Conservation (phyloP, 257 asterid genomes). For the Scutellaria minor region DNA sequence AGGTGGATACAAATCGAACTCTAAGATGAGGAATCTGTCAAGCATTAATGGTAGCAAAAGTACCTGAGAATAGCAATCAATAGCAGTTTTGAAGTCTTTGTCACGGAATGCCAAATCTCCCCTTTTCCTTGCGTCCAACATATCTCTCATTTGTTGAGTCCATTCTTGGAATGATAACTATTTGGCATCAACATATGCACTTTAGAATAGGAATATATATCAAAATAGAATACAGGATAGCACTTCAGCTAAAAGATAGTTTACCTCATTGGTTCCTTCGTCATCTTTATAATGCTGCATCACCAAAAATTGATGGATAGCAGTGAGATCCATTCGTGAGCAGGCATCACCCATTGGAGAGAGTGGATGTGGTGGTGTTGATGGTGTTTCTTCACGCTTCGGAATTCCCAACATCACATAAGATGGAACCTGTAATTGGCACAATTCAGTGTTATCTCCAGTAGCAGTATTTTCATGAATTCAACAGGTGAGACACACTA, state of each 20-base stretch:
- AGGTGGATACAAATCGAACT: background rate
- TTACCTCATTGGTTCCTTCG: slow-evolving; percentile 93
- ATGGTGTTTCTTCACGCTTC: slow-evolving; percentile 82
- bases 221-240: slow-evolving; percentile 24
- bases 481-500: slow-evolving; percentile 1
- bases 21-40: background rate
- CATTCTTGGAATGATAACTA: slow-evolving; percentile 98
- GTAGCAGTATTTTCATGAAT: slow-evolving; percentile 2
- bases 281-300: slow-evolving; percentile 93
- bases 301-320: slow-evolving; percentile 94
- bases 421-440: slow-evolving; percentile 72
- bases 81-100: slow-evolving; percentile 88
- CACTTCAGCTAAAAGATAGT: slow-evolving; percentile 23
- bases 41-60: too few species aligned
- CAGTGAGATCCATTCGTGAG: slow-evolving; percentile 94
- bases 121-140: slow-evolving; percentile 92
- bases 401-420: slow-evolving; percentile 90
- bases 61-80: slow-evolving; percentile 93
- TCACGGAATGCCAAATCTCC: slow-evolving; percentile 98
- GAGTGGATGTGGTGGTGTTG: slow-evolving; percentile 91
- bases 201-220: slow-evolving; percentile 31
- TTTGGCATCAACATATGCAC: slow-evolving; percentile 25
- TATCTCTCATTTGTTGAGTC: slow-evolving; percentile 98
- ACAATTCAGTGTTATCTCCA: slow-evolving; percentile 19
- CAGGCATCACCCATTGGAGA: slow-evolving; percentile 98